phyloP scores from a whole-genome alignment of 345 rosid species.

The Erucastrum elatum region DNA sequence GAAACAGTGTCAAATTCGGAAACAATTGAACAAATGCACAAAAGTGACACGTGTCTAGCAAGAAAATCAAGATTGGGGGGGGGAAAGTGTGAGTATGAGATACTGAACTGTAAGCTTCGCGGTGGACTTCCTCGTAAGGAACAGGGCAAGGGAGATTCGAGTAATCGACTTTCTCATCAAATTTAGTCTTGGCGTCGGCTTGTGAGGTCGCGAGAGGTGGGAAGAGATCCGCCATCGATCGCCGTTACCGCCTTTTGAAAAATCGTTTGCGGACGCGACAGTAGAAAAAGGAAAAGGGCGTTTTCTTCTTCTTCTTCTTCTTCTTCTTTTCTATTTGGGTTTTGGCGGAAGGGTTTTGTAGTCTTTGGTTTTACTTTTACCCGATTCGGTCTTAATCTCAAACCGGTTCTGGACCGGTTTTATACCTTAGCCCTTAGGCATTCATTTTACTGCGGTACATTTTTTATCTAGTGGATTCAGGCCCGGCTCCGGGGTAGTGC shows the following conservation, averaged over 20 bases:
- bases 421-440: too few relatives aligned
- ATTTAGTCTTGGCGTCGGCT: constrained; percentile 40
- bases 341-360: constrained; percentile 35
- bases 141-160: constrained; percentile 80
- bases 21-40: neutral
- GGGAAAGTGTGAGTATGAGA: neutral
- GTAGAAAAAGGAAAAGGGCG: constrained; percentile 19
- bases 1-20: too few relatives aligned
- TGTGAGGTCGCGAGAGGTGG: constrained; percentile 43
- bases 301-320: neutral
- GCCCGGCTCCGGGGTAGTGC: too few relatives aligned
- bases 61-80: neutral
- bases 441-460: too few relatives aligned
- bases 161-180: constrained; percentile 65
- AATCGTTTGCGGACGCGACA: constrained; percentile 22
- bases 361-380: constrained; percentile 1
- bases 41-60: neutral
- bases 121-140: constrained; percentile 90
- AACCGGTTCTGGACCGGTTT: neutral
- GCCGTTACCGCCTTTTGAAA: constrained; percentile 16
- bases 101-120: constrained; percentile 83
- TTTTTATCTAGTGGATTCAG: too few relatives aligned
- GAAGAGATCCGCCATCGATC: constrained; percentile 56
- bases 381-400: constrained; percentile 7
- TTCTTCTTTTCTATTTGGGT: constrained; percentile 1